phyloP scores from a whole-genome alignment of 2,329 filamentous ascomycete species.

The Hysterium pulicare region DNA sequence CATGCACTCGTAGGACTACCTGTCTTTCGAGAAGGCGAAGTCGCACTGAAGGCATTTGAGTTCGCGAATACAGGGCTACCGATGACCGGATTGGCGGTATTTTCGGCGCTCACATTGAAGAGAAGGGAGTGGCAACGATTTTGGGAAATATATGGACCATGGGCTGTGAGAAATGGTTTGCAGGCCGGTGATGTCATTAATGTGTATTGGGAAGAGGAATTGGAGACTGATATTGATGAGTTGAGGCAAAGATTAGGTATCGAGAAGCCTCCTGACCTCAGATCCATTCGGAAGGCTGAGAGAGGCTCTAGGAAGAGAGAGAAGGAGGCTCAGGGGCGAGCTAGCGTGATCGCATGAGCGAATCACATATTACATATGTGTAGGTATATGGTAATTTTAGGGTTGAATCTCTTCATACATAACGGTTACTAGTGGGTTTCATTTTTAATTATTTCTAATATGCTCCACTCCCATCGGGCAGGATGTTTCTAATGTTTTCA shows the following conservation, averaged over 20 bases:
- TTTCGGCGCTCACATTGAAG: slow-evolving; percentile 66
- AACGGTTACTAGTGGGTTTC: too few species aligned
- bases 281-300: slow-evolving; percentile 69
- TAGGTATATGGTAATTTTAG: too few species aligned
- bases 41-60: slow-evolving; percentile 97
- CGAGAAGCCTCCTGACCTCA: slow-evolving; percentile 82
- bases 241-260: slow-evolving; percentile 74
- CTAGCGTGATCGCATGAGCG: not conserved
- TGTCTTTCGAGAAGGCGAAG: slow-evolving; percentile 88
- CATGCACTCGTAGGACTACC: slow-evolving; percentile 91
- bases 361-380: too few species aligned
- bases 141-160: slow-evolving; percentile 74
- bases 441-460: too few species aligned
- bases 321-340: slow-evolving; percentile 48
- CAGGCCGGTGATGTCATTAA: slow-evolving; percentile 80
- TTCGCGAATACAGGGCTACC: slow-evolving; percentile 91
- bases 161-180: slow-evolving; percentile 83
- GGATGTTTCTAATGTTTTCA: too few species aligned
- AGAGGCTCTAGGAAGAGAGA: slow-evolving; percentile 65
- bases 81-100: slow-evolving; percentile 86
- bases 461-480: too few species aligned
- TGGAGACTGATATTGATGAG: slow-evolving; percentile 77
- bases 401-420: too few species aligned
- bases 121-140: slow-evolving; percentile 64
- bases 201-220: slow-evolving; percentile 94